A percentile compares a stretch with the other conserved stretches of the same genome.
Conservation (phyloP, 164 flowering plant genomes). For the Hamamelis virginiana region DNA sequence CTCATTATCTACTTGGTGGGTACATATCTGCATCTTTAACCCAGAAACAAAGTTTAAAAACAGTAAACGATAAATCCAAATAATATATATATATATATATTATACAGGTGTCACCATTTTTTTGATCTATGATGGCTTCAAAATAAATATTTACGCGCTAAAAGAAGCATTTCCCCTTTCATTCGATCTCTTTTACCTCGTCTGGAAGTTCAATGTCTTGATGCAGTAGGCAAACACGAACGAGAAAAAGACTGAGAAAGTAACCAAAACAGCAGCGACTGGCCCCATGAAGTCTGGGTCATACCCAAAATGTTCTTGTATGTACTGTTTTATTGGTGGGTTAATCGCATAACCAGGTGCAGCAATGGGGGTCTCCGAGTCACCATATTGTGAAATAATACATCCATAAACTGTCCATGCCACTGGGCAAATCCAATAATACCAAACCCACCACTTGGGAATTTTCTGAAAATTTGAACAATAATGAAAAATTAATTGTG, state of each 20-base stretch:
- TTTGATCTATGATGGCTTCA: too few relatives aligned
- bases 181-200: slow-evolving; percentile 35
- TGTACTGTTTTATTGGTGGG: slow-evolving; percentile 42
- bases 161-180: too few relatives aligned
- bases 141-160: too few relatives aligned
- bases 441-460: slow-evolving; percentile 94
- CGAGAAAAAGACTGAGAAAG: slow-evolving; percentile 70
- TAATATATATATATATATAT: too few relatives aligned
- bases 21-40: too few relatives aligned
- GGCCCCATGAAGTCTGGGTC: slow-evolving; percentile 66
- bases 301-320: slow-evolving; percentile 58
- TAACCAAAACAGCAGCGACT: slow-evolving; percentile 75
- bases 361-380: slow-evolving; percentile 33
- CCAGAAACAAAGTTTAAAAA: too few relatives aligned
- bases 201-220: slow-evolving; percentile 74
- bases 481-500: background rate
- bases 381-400: slow-evolving; percentile 76
- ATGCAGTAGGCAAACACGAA: slow-evolving; percentile 72
- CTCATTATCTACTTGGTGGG: too few relatives aligned
- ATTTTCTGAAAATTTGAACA: slow-evolving; percentile 48
- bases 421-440: slow-evolving; percentile 82
- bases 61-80: too few relatives aligned
- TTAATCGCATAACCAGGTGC: slow-evolving; percentile 35
- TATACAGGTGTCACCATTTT: too few relatives aligned
- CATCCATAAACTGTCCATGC: slow-evolving; percentile 92